These are phyloP conservation scores for Crithidia brevicula DNA, from an alignment of 208 protist genomes.

Conservation along the genomic window DNA sequence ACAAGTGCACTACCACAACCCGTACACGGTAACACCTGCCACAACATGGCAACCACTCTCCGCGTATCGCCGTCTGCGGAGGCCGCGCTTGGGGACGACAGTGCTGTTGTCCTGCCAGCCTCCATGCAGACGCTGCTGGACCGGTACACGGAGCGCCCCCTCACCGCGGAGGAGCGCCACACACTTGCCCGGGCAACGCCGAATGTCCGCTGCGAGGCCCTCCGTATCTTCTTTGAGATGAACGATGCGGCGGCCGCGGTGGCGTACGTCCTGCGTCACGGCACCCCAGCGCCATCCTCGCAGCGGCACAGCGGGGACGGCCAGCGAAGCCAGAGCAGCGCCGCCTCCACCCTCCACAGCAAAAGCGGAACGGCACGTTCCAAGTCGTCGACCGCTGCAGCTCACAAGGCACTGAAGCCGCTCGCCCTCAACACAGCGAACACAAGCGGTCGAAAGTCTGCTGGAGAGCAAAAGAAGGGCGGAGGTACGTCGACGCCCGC, in stretches of 20 bases:
- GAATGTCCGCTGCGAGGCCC: slow-evolving; percentile 53
- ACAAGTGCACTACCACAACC: background rate
- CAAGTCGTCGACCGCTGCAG: background rate
- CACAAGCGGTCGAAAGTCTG: background rate
- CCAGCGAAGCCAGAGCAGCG: background rate
- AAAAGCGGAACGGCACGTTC: background rate
- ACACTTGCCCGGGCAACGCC: slow-evolving; percentile 37
- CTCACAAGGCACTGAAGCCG: background rate
- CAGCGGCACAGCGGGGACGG: slow-evolving; percentile 12
- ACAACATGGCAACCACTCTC: background rate
- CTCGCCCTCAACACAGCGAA: background rate
- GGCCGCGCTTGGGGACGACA: background rate
- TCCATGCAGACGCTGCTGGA: slow-evolving; percentile 67
- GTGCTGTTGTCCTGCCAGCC: slow-evolving; percentile 38
- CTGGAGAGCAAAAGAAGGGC: background rate
- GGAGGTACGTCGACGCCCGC: background rate
- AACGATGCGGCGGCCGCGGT: slow-evolving; percentile 40
- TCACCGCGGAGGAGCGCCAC: slow-evolving; percentile 39
- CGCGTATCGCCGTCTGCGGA: slow-evolving; percentile 3
- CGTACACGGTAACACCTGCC: no score
- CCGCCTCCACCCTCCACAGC: background rate
- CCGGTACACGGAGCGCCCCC: slow-evolving; percentile 35
- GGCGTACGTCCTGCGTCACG: slow-evolving; percentile 45
- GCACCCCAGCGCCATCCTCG: slow-evolving; percentile 8
- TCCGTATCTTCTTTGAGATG: slow-evolving; percentile 70